Conservation (phyloP, 2,329 filamentous ascomycete species). For the Grosmannia penicillata region DNA sequence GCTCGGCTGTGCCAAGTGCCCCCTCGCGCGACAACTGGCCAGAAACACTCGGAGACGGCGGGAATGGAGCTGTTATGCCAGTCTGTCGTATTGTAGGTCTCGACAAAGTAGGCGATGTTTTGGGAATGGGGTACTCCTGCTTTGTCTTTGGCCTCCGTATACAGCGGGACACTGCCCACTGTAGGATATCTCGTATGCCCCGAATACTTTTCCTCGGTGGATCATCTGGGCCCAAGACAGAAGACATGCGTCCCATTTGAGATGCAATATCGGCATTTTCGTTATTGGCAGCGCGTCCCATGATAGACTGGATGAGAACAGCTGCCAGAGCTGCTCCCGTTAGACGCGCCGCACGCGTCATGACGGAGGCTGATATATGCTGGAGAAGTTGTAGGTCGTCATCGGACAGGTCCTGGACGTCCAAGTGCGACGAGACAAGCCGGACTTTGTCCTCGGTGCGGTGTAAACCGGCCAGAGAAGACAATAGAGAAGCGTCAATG, state of each 20-base stretch:
- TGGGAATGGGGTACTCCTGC: no score
- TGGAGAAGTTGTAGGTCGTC: slow-evolving; percentile 71
- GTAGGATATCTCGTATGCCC: no score
- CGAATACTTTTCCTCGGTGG: no score
- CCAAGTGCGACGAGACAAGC: neutral
- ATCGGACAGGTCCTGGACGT: neutral
- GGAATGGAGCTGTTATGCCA: no score
- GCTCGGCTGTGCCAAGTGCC: neutral
- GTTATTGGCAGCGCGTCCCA: neutral
- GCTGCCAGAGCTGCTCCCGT: slow-evolving; percentile 77
- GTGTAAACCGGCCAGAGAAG: neutral
- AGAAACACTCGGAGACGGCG: no score
- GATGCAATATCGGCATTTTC: neutral
- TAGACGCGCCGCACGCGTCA: slow-evolving; percentile 75
- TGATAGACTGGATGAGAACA: slow-evolving; percentile 62
- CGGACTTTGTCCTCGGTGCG: neutral
- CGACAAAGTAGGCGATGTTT: no score
- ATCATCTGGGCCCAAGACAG: no score
- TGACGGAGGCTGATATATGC: slow-evolving; percentile 65
- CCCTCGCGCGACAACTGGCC: no score
- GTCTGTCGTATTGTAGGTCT: no score
- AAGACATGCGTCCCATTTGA: no score
- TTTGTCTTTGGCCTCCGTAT: no score
- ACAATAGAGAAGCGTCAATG: slow-evolving; percentile 4
- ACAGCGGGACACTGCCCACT: no score